These are phyloP conservation scores for Chloropicon primus DNA, from an alignment of 139 green algal genomes.

Conservation along the genomic window DNA sequence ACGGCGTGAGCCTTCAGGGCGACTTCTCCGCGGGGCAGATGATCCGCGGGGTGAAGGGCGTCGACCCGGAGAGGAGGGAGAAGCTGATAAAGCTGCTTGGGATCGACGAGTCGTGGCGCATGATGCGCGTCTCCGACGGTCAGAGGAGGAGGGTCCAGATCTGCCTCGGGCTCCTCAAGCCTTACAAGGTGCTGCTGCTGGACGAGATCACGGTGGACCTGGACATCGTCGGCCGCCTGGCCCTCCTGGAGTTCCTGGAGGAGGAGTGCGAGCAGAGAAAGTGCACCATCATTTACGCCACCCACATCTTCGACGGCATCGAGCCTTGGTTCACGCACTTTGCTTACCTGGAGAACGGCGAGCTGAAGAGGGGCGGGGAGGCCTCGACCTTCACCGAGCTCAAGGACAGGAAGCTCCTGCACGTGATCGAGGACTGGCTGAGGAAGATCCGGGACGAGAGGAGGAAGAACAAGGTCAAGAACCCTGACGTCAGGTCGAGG, in stretches of 20 bases:
- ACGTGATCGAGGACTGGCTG: constrained; percentile 3
- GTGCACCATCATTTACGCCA: constrained; percentile 84
- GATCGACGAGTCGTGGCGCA: constrained; percentile 69
- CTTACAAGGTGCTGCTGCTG: constrained; percentile 57
- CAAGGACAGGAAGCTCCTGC: constrained; percentile 1
- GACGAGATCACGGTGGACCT: constrained; percentile 94
- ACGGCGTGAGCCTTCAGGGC: neutral
- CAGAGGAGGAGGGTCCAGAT: constrained; percentile 86
- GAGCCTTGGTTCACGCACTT: constrained; percentile 88
- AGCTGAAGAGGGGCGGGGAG: constrained; percentile 25
- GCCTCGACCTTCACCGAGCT: neutral
- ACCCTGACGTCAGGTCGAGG: constrained; percentile 8
- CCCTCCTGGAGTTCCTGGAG: constrained; percentile 74
- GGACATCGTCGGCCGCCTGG: constrained; percentile 80
- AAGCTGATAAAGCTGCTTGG: constrained; percentile 66
- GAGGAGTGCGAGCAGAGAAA: constrained; percentile 52
- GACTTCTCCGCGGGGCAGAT: neutral
- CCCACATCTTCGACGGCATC: constrained; percentile 97
- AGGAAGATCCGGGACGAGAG: constrained; percentile 27
- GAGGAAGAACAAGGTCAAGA: constrained; percentile 27
- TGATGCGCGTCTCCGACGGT: constrained; percentile 75
- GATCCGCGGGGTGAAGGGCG: neutral
- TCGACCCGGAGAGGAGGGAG: constrained; percentile 41
- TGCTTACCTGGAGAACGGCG: constrained; percentile 63
- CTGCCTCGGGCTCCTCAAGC: constrained; percentile 52